Evolutionary conservation across 1,284 basidiomycete species (phyloP).

Genomic region (Puccinia horiana): DNA sequence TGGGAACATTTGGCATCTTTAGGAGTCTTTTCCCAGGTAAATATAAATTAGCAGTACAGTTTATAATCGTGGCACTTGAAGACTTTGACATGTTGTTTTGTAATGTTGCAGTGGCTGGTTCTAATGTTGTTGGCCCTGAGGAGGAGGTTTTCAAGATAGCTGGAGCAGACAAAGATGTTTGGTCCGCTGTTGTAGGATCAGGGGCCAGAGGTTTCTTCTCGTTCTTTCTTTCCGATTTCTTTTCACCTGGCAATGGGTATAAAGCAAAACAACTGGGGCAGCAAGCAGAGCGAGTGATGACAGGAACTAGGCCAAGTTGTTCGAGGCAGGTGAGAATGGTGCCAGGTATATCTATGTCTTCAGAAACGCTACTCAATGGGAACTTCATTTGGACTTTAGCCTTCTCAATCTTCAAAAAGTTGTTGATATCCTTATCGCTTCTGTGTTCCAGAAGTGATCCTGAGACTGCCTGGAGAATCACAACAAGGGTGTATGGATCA

Average conservation of each 20-base stretch:
- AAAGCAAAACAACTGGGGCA: conserved; percentile 25
- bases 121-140: neutral
- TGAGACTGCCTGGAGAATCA: conserved; percentile 13
- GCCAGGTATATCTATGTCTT: neutral
- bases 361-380: neutral
- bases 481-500: neutral
- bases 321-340: neutral
- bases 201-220: no score
- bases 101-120: neutral
- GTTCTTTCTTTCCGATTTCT: neutral
- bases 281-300: neutral
- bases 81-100: neutral
- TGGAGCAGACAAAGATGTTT: neutral
- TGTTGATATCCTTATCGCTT: conserved; percentile 8
- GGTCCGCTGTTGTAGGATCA: neutral
- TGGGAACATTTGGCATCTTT: neutral
- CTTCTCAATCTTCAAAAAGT: conserved; percentile 24
- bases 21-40: conserved; percentile 16
- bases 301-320: neutral
- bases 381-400: neutral
- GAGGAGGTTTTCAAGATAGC: neutral
- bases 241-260: neutral
- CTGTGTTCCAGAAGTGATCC: neutral
- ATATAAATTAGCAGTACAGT: neutral
- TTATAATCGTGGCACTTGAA: neutral